Evolutionary conservation across 768 basidiomycete species (phyloP).

Genomic region (Pholiota microspora): DNA sequence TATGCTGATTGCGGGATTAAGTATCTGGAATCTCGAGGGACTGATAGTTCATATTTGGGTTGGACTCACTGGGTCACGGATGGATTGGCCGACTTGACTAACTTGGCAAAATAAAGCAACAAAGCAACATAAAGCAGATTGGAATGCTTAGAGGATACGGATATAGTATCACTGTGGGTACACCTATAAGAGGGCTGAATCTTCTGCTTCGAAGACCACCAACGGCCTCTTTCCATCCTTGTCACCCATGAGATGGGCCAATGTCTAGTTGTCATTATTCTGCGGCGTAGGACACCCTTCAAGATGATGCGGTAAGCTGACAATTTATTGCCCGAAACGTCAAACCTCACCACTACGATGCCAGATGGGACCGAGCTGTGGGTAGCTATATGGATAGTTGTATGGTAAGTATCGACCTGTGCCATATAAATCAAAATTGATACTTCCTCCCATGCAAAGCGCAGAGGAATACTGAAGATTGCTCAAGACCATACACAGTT

Average conservation of each 20-base stretch:
- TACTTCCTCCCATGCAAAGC: neutral
- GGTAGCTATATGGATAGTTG: too few species aligned
- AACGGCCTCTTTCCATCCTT: neutral
- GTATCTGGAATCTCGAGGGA: neutral
- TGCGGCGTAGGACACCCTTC: neutral
- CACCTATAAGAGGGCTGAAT: constrained; percentile 1
- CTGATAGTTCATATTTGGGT: constrained; percentile 1
- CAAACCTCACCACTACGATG: neutral
- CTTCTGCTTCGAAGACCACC: neutral
- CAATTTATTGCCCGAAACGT: neutral
- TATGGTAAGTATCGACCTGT: neutral
- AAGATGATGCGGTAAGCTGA: neutral
- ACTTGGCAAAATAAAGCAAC: constrained; percentile 5
- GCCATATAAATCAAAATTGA: neutral
- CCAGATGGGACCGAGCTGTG: too few species aligned
- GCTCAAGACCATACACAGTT: neutral
- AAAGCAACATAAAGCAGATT: neutral
- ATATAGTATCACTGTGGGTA: neutral
- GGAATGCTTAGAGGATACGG: neutral
- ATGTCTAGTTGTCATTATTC: neutral
- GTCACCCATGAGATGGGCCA: neutral
- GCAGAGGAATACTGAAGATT: neutral
- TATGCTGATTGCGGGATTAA: neutral
- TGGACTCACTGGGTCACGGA: too few species aligned
- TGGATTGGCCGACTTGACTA: constrained; percentile 1